Evolutionary conservation across 2,329 filamentous ascomycete species (phyloP).

Genomic region (Trichoderma gracile): DNA sequence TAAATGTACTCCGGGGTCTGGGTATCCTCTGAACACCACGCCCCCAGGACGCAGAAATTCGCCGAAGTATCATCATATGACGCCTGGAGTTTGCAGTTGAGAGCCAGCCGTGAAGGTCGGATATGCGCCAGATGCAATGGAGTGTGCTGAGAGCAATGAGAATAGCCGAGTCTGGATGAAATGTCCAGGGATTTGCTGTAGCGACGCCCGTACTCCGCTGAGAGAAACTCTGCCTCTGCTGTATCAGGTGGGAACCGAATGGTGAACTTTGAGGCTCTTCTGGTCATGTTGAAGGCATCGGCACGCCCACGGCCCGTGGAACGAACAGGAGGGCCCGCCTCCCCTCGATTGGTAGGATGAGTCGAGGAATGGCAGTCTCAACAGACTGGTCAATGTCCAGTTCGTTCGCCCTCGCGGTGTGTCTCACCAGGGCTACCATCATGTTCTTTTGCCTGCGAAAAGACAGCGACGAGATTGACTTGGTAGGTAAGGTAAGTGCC

Average conservation of each 20-base stretch:
- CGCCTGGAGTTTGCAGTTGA: background rate
- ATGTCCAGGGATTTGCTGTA: too few relatives aligned
- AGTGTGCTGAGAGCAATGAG: background rate
- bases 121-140: background rate
- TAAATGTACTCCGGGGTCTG: slow-evolving; percentile 19
- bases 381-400: background rate
- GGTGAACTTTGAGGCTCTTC: too few relatives aligned
- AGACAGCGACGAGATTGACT: too few relatives aligned
- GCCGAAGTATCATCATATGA: slow-evolving; percentile 5
- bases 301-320: too few relatives aligned
- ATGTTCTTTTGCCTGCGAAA: too few relatives aligned
- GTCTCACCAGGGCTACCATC: too few relatives aligned
- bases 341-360: background rate
- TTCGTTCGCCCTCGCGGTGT: too few relatives aligned
- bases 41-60: background rate
- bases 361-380: background rate
- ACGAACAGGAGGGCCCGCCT: too few relatives aligned
- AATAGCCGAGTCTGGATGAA: background rate
- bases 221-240: too few relatives aligned
- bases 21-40: background rate
- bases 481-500: background rate
- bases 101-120: background rate
- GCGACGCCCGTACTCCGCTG: too few relatives aligned
- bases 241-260: too few relatives aligned
- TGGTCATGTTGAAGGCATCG: too few relatives aligned